Evolutionary conservation across 2,329 filamentous ascomycete species (phyloP).

Genomic region (Lachnellula occidentalis): DNA sequence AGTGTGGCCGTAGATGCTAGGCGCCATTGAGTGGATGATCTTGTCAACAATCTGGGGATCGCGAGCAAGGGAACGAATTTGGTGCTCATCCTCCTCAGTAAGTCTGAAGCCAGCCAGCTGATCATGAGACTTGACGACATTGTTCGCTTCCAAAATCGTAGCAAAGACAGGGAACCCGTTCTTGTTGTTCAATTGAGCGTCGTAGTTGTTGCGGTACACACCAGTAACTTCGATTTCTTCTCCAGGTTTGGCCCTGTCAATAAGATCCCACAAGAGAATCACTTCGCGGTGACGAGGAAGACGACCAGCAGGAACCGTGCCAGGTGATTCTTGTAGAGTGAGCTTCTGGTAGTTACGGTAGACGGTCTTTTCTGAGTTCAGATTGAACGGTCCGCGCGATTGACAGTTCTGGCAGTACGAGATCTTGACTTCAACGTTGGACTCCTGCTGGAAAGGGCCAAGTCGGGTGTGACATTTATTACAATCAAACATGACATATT

Average conservation of each 20-base stretch:
- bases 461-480: conserved; percentile 86
- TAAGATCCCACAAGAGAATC: conserved; percentile 92
- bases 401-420: conserved; percentile 96
- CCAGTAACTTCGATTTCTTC: conserved; percentile 97
- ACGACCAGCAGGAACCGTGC: conserved; percentile 92
- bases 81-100: conserved; percentile 89
- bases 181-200: conserved; percentile 95
- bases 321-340: conserved; percentile 93
- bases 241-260: conserved; percentile 92
- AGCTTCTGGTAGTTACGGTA: conserved; percentile 99
- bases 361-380: conserved; percentile 96
- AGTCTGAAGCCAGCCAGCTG: conserved; percentile 94
- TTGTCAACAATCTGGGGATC: conserved; percentile 92
- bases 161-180: conserved; percentile 98
- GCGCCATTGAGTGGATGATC: conserved; percentile 86
- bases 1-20: conserved; percentile 93
- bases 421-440: conserved; percentile 92
- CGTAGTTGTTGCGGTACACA: conserved; percentile 97
- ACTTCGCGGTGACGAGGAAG: conserved; percentile 91
- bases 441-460: conserved; percentile 95
- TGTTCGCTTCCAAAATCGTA: conserved; percentile 95
- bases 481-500: conserved; percentile 98
- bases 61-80: conserved; percentile 80
- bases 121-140: conserved; percentile 94
- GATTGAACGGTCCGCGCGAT: conserved; percentile 85